Conservation (phyloP, 352 stramenopile species). For the Globisporangium mamillatum region DNA sequence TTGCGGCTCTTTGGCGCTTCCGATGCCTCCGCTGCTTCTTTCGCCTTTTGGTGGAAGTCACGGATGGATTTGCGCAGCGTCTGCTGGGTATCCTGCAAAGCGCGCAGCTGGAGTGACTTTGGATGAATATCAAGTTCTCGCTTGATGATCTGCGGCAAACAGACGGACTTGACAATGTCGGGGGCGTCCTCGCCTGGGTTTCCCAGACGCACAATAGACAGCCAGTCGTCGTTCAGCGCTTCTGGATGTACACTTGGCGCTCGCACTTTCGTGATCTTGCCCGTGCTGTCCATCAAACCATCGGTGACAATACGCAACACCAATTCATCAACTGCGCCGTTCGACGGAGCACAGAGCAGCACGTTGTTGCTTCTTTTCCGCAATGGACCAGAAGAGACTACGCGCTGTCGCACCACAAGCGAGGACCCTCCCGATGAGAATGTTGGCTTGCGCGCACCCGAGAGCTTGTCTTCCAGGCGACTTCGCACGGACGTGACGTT, state of each 20-base stretch:
- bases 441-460: conserved; percentile 12
- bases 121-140: conserved; percentile 78
- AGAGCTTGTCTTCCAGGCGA: conserved; percentile 70
- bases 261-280: conserved; percentile 50
- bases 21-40: conserved; percentile 25
- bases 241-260: conserved; percentile 71
- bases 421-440: conserved; percentile 21
- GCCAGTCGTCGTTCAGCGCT: conserved; percentile 33
- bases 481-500: conserved; percentile 47
- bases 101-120: conserved; percentile 64
- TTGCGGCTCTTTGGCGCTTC: conserved; percentile 38
- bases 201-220: conserved; percentile 81
- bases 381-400: conserved; percentile 26
- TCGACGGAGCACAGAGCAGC: conserved; percentile 87
- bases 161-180: conserved; percentile 69
- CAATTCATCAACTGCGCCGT: conserved; percentile 89
- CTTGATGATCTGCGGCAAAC: conserved; percentile 80
- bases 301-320: conserved; percentile 86
- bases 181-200: conserved; percentile 75
- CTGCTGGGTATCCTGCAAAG: conserved; percentile 61
- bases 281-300: conserved; percentile 63
- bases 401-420: conserved; percentile 47
- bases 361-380: conserved; percentile 58
- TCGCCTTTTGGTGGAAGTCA: conserved; percentile 70
- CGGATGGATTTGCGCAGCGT: conserved; percentile 63